Percentiles rank a stretch among this genome's conserved stretches.
Evolutionary conservation across 257 asterid species (phyloP).

Genomic region (Penstemon davidsonii): DNA sequence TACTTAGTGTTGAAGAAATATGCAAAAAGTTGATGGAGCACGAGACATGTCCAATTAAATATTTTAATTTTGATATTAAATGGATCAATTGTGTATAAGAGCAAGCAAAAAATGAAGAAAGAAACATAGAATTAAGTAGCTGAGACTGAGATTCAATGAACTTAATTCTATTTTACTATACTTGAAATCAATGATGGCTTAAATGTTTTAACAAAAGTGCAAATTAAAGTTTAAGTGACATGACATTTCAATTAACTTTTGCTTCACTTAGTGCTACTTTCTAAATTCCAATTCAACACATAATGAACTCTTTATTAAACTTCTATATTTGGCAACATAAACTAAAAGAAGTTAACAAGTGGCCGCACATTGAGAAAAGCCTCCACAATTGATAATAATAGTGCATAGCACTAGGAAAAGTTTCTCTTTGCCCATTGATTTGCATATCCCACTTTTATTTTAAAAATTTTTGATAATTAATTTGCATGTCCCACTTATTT

Average conservation of each 20-base stretch:
- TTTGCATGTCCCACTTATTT: slow-evolving; percentile 8
- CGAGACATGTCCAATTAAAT: too few relatives aligned
- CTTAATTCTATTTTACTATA: too few relatives aligned
- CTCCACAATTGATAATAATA: too few relatives aligned
- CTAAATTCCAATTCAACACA: background rate
- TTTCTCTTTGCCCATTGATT: background rate
- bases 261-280: background rate
- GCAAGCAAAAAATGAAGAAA: too few relatives aligned
- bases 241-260: background rate
- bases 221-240: slow-evolving; percentile 5
- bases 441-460: background rate
- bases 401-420: background rate
- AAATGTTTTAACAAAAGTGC: slow-evolving; percentile 24
- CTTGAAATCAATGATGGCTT: slow-evolving; percentile 6
- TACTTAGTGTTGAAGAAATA: too few relatives aligned
- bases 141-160: too few relatives aligned
- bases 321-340: background rate
- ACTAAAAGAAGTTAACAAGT: background rate
- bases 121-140: too few relatives aligned
- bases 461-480: background rate
- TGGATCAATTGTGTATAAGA: too few relatives aligned
- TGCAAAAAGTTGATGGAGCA: too few relatives aligned
- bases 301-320: background rate
- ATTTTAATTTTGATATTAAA: too few relatives aligned
- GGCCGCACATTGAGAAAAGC: background rate